Base-by-base conservation (phyloP, 2,329 filamentous ascomycete genomes). In the Chaetothyriales sp. region DNA sequence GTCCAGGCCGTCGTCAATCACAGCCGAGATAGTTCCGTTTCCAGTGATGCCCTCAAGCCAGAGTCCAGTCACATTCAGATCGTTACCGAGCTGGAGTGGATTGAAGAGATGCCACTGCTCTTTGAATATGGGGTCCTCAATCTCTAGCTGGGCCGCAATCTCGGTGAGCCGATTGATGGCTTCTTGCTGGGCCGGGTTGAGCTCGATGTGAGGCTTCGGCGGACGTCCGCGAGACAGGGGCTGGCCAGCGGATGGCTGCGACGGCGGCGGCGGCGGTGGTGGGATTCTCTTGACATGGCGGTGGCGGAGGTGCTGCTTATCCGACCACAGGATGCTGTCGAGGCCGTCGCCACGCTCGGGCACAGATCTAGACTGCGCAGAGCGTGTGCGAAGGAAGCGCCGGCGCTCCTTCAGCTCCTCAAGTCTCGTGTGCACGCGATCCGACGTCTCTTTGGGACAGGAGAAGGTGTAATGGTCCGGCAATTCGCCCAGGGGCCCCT, bases 81-180 rank as follows among this genome's bases (percentile, higher is more conserved):
- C 92, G 67, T 96, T 86, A 5, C 89, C 90, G 0, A 80, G 64
- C 60, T 94, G 80, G 5, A 84, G 65, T 0, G 84, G 74, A 64
- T 98, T 98, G 71, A 84, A 82, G 46, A 98, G 72, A 74, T 98
- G 92, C 92, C 92, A 98, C 68, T 98, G 92, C 51, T 93, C 84
- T 43, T 77, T 74, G 68, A 96, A 98, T 49, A 94, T 94, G 18
- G 92, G 92, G 62, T 98, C 92, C 28, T 72, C 67, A 57, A 98
- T 96, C 12, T 74, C 73, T n/a, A 98, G 73, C 1, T 73, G 70
- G 48, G 73, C 67, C 58, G 81, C 81, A 46, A 93, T 70, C 4
- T 75, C 67, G 47, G 75, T 66, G 58, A 84, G 81, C 54, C 74
- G 70, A 53, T 75, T 66, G 20, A 83, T 69, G 2, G 79, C 78